Percentiles rank a stretch among this genome's conserved stretches.
phyloP scores from a whole-genome alignment of 345 rosid species.

The Fremontodendron californicum region DNA sequence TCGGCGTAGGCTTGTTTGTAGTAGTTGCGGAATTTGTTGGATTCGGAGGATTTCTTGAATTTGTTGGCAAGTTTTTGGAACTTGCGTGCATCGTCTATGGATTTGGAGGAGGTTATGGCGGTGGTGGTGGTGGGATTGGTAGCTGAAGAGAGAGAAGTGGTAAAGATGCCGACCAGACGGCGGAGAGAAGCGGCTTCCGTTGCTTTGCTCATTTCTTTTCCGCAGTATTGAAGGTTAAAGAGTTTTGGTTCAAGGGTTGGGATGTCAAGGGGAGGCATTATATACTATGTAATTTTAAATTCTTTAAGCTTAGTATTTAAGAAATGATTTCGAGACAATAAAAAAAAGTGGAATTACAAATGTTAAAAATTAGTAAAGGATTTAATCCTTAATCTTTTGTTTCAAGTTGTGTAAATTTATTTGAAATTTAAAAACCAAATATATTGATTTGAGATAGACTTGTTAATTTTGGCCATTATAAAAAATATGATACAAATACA shows the following conservation, averaged over 20 bases:
- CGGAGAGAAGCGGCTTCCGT: constrained; percentile 28
- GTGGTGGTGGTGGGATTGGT: constrained; percentile 1
- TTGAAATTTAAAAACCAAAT: too few relatives aligned
- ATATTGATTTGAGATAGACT: too few relatives aligned
- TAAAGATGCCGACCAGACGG: constrained; percentile 38
- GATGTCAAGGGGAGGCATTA: background rate
- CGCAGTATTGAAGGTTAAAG: background rate
- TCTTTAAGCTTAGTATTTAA: background rate
- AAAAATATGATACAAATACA: too few relatives aligned
- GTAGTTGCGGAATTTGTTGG: constrained; percentile 46
- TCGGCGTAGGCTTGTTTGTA: constrained; percentile 33
- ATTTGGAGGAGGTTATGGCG: constrained; percentile 9
- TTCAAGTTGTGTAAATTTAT: too few relatives aligned
- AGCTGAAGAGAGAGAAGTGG: constrained; percentile 18
- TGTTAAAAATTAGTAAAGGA: too few relatives aligned
- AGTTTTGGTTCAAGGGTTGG: background rate
- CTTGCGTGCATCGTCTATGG: constrained; percentile 28
- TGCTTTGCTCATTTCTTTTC: constrained; percentile 28
- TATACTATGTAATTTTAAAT: background rate
- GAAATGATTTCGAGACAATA: too few relatives aligned
- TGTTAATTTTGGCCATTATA: too few relatives aligned
- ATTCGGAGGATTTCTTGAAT: constrained; percentile 57
- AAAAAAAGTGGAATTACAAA: too few relatives aligned
- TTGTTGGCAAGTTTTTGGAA: constrained; percentile 42
- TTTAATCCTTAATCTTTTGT: too few relatives aligned